Conservation (phyloP, 1,284 basidiomycete species). For the Entoloma clypeatum region DNA sequence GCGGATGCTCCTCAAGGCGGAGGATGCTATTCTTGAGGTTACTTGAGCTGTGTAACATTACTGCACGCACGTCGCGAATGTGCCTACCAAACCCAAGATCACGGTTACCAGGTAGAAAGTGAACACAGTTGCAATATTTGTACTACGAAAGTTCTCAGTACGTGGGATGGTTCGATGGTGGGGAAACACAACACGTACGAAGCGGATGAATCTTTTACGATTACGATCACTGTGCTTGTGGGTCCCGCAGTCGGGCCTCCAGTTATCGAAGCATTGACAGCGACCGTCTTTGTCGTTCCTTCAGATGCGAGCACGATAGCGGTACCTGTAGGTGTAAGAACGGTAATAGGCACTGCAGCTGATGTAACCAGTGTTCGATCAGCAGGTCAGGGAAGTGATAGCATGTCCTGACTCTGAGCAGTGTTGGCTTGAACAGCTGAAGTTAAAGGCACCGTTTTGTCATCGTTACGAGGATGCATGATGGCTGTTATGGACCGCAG, state of each 20-base stretch:
- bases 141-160: too few species aligned
- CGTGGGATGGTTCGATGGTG: too few species aligned
- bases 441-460: too few species aligned
- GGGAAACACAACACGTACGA: neutral
- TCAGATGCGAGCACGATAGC: constrained; percentile 12
- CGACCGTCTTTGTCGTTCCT: constrained; percentile 10
- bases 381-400: too few species aligned
- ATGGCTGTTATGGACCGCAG: too few species aligned
- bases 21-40: constrained; percentile 78
- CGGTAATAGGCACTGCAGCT: constrained; percentile 6
- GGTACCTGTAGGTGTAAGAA: constrained; percentile 13
- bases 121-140: too few species aligned
- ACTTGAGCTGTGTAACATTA: constrained; percentile 29
- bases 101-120: too few species aligned
- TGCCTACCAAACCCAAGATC: constrained; percentile 13
- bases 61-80: constrained; percentile 7
- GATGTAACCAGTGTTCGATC: too few species aligned
- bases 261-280: constrained; percentile 5
- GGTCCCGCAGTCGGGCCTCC: constrained; percentile 1
- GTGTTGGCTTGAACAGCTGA: too few species aligned
- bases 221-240: neutral
- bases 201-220: neutral
- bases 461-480: too few species aligned
- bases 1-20: constrained; percentile 62
- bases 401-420: too few species aligned